Evolutionary conservation across 1,284 basidiomycete genomes (phyloP).

Genomic region (Moniliella sp.): DNA sequence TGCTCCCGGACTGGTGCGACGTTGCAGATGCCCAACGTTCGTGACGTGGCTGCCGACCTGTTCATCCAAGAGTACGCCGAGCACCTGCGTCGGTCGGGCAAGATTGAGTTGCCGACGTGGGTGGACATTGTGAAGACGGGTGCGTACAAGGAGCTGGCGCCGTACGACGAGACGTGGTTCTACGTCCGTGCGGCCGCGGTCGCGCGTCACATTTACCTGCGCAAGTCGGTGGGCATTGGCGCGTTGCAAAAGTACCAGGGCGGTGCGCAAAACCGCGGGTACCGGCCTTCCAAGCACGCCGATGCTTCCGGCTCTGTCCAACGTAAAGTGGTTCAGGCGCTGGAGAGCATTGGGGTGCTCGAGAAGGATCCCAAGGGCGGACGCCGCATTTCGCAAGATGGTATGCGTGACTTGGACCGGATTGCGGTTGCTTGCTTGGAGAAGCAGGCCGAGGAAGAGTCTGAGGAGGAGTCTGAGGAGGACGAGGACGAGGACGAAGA

Average conservation of each 20-base stretch:
- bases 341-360: conserved; percentile 95
- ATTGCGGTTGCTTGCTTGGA: conserved; percentile 92
- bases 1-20: no score
- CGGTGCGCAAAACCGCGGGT: conserved; percentile 66
- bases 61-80: conserved; percentile 79
- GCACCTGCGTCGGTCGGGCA: conserved; percentile 74
- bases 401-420: conserved; percentile 85
- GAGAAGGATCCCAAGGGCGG: conserved; percentile 79
- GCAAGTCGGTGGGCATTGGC: conserved; percentile 92
- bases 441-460: conserved; percentile 58
- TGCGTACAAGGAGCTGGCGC: conserved; percentile 87
- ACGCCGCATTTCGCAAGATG: conserved; percentile 85
- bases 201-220: conserved; percentile 97
- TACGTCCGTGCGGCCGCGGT: conserved; percentile 91
- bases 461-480: conserved; percentile 67
- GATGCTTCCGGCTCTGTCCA: conserved; percentile 51
- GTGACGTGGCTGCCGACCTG: conserved; percentile 47
- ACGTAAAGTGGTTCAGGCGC: conserved; percentile 58
- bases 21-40: conserved; percentile 22
- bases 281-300: conserved; percentile 76
- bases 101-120: conserved; percentile 96
- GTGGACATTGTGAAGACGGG: conserved; percentile 98
- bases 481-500: no score
- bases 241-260: conserved; percentile 91
- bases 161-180: conserved; percentile 98